These are phyloP conservation scores for Saccharata proteae DNA, from an alignment of 2,329 filamentous ascomycete species.

Conservation along the genomic window DNA sequence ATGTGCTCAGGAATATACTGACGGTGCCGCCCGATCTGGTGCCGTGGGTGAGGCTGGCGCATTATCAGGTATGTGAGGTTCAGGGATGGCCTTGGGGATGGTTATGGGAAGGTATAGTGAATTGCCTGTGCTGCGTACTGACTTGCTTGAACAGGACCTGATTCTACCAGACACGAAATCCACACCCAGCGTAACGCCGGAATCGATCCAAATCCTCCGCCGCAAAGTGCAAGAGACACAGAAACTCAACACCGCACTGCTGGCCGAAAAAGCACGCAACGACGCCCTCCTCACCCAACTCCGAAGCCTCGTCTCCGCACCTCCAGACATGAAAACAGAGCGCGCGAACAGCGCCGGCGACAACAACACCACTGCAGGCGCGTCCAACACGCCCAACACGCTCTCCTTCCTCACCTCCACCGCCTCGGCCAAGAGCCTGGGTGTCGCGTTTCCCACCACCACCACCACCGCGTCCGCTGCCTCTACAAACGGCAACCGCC, in stretches of 20 bases:
- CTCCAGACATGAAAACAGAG: slow-evolving; percentile 12
- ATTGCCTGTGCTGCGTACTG: not conserved
- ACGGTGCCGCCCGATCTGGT: slow-evolving; percentile 48
- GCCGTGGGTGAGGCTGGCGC: slow-evolving; percentile 67
- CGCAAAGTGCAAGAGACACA: slow-evolving; percentile 67
- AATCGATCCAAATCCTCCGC: slow-evolving; percentile 59
- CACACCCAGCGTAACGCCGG: slow-evolving; percentile 41
- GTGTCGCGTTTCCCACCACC: slow-evolving; percentile 20
- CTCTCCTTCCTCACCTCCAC: slow-evolving; percentile 41
- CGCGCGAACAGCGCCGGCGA: slow-evolving; percentile 9
- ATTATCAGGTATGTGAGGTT: slow-evolving; percentile 56
- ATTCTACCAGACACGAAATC: slow-evolving; percentile 1
- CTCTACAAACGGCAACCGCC: slow-evolving; percentile 1
- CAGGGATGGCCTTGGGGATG: not conserved
- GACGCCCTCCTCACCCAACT: slow-evolving; percentile 57
- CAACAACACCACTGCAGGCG: no score
- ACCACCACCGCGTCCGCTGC: not conserved
- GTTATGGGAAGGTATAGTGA: not conserved
- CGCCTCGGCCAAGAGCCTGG: slow-evolving; percentile 27
- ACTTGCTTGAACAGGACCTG: not conserved
- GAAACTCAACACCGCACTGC: slow-evolving; percentile 57
- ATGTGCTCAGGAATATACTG: slow-evolving; percentile 66
- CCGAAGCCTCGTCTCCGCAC: slow-evolving; percentile 39
- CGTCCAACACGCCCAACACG: slow-evolving; percentile 5
- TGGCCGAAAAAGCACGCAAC: slow-evolving; percentile 60